These are phyloP conservation scores for Neospermospora avenae DNA, from an alignment of 2,329 filamentous ascomycete genomes.

Conservation along the genomic window DNA sequence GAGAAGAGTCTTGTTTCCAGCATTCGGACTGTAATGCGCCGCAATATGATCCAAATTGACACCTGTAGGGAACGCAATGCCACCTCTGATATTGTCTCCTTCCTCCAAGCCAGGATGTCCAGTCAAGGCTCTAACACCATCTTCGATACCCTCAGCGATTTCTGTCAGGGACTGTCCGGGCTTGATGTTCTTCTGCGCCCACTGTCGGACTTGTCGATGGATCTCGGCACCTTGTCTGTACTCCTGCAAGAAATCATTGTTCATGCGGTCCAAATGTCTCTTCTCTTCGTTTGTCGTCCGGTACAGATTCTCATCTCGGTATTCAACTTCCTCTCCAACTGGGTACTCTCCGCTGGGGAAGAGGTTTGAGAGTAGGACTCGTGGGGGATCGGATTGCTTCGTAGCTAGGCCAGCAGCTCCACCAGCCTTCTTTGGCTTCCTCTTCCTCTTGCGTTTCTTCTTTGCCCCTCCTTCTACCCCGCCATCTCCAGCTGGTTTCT, in stretches of 20 bases:
- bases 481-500: slow-evolving; percentile 38
- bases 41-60: slow-evolving; percentile 82
- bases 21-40: slow-evolving; percentile 84
- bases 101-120: slow-evolving; percentile 74
- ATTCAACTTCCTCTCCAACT: slow-evolving; percentile 74
- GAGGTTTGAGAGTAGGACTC: slow-evolving; percentile 68
- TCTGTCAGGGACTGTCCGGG: slow-evolving; percentile 77
- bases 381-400: slow-evolving; percentile 72
- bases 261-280: slow-evolving; percentile 75
- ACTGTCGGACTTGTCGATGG: slow-evolving; percentile 83
- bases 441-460: slow-evolving; percentile 72
- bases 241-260: slow-evolving; percentile 74
- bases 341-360: slow-evolving; percentile 73
- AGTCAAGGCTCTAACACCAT: slow-evolving; percentile 72
- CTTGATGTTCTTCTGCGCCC: slow-evolving; percentile 76
- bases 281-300: slow-evolving; percentile 84
- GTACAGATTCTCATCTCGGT: slow-evolving; percentile 71
- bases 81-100: slow-evolving; percentile 73
- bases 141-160: slow-evolving; percentile 84
- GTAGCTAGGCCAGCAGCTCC: slow-evolving; percentile 60
- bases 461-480: slow-evolving; percentile 39
- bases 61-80: slow-evolving; percentile 85
- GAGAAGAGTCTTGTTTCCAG: slow-evolving; percentile 73
- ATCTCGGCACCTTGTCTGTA: slow-evolving; percentile 84
- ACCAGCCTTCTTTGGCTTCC: slow-evolving; percentile 74